These are phyloP conservation scores for Oryza nivara DNA, from an alignment of 176 grass and related monocot species.

Conservation along the genomic window DNA sequence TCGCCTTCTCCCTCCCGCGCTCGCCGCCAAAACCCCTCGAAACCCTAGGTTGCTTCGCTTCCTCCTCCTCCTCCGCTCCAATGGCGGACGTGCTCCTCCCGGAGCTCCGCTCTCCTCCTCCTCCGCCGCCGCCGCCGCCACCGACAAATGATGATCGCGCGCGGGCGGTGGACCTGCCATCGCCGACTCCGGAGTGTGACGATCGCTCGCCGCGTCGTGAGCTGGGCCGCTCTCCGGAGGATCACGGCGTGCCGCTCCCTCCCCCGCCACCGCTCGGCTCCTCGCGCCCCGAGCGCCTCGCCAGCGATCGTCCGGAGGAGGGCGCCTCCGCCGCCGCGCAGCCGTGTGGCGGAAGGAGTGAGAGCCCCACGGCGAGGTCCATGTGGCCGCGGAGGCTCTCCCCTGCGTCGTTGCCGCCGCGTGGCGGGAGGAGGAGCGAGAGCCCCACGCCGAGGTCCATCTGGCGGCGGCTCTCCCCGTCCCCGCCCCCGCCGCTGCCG, in stretches of 20 bases:
- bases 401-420: neutral
- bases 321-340: neutral
- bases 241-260: neutral
- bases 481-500: slow-evolving; percentile 27
- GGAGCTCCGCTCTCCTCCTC: slow-evolving; percentile 7
- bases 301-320: slow-evolving; percentile 23
- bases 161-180: neutral
- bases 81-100: slow-evolving; percentile 25
- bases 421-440: slow-evolving; percentile 29
- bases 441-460: slow-evolving; percentile 37
- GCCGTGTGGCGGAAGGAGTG: neutral
- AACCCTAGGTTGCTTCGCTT: neutral
- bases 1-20: neutral
- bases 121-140: slow-evolving; percentile 27
- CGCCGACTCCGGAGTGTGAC: neutral
- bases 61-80: neutral
- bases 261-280: slow-evolving; percentile 25
- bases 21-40: neutral
- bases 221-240: slow-evolving; percentile 30
- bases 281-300: slow-evolving; percentile 36
- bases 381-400: slow-evolving; percentile 20
- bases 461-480: slow-evolving; percentile 29
- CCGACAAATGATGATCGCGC: neutral
- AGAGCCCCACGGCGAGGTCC: slow-evolving; percentile 41
- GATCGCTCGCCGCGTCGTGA: neutral